Percentiles rank a stretch among this genome's conserved stretches.
These are phyloP conservation scores for Talaromyces sp. DNA, from an alignment of 2,329 filamentous ascomycete genomes.

Conservation along the genomic window DNA sequence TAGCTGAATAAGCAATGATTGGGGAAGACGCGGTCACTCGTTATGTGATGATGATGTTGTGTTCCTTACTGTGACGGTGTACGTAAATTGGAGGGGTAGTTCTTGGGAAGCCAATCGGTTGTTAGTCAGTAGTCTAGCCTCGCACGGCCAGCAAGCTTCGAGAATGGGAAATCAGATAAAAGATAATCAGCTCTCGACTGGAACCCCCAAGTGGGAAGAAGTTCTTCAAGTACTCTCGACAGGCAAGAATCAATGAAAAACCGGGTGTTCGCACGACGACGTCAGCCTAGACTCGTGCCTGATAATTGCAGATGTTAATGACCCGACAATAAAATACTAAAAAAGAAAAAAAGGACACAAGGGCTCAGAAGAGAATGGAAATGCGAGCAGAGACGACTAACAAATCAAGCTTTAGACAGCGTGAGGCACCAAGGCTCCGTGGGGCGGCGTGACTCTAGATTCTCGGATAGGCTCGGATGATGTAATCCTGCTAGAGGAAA, in stretches of 20 bases:
- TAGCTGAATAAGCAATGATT: not conserved
- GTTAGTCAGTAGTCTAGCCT: not conserved
- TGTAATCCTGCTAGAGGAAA: constrained; percentile 4
- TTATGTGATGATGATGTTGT: too few relatives aligned
- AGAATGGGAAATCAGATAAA: not conserved
- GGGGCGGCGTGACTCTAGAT: not conserved
- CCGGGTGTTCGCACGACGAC: not conserved
- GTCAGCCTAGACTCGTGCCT: not conserved
- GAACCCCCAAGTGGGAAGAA: not conserved
- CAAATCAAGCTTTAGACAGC: not conserved
- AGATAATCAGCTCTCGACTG: not conserved
- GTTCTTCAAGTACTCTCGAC: not conserved
- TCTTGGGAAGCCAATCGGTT: not conserved
- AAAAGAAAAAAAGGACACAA: too few relatives aligned
- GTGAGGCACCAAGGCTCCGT: not conserved
- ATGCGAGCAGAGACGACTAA: not conserved
- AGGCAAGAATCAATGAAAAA: too few relatives aligned
- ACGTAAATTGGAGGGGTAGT: not conserved
- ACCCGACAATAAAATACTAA: too few relatives aligned
- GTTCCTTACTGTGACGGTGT: too few relatives aligned
- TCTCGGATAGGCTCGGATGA: not conserved
- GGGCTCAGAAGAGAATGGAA: not conserved
- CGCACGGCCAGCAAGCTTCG: not conserved
- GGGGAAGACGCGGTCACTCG: too few relatives aligned
- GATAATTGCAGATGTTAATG: not conserved